Evolutionary conservation across 2,329 filamentous ascomycete species (phyloP), one percentile per base, ranked within the genome.

Genomic region (Clarireedia hainanense): DNA sequence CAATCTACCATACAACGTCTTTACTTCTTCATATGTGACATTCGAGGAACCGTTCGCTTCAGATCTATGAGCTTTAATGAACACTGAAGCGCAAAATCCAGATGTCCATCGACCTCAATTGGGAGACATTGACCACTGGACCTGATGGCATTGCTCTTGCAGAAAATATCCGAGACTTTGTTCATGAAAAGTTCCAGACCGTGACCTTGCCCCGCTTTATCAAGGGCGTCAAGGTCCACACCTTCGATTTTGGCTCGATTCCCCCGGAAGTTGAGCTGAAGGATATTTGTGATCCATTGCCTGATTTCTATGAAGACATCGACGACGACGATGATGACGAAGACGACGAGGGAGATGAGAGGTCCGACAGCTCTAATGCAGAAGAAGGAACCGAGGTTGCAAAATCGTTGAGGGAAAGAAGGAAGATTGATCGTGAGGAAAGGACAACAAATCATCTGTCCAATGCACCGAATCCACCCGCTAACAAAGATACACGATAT

Each of bases 91-190:
- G 9, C 37, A 50, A 26, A 27, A 7, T 40, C 51, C 60, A 61
- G 47, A 99, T 99, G 94, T 97, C 94, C 64, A 92, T 99, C 76
- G 91, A 97, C 69, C 86, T 99, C 70, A 91, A 95, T 73, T 99
- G 94, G 94, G 86, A 94, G 68, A 88, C 87, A 60, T 82, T 97
- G 68, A 97, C 92, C 23, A 85, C 84, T 60, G 94, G 94, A 27
- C 83, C 90, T 49, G 92, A 97, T 72, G 92, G 94, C 55, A 80
- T 85, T 61, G 88, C 83, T 53, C 84, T 96, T 59, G 91, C 92
- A 49, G 86, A 91, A 69, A 81, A 80, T 60, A 95, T 99, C 72
- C 88, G 92, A 62, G 84, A 85, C 66, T 99, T 99, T 74, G 88
- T 99, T 65, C 90, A 99, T 73, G 86, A 90, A 69, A 94, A 91